phyloP scores from a whole-genome alignment of 2,329 filamentous ascomycete genomes.

The Colletotrichum plurivorum region DNA sequence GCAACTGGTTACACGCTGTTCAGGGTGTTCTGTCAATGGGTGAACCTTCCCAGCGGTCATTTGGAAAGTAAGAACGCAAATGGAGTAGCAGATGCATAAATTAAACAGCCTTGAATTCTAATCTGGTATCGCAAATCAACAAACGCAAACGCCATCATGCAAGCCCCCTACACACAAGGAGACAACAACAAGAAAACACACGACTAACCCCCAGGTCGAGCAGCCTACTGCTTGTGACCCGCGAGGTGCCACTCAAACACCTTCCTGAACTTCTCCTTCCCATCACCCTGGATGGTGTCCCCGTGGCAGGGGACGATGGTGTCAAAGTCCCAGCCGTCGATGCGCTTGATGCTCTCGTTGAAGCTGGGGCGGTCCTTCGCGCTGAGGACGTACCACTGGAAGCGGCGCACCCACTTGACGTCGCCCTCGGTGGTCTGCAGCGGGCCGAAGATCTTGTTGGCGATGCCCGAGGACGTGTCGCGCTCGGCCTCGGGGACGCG shows the following conservation, averaged over 20 bases:
- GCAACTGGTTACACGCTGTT: no score
- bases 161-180: not conserved
- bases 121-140: slow-evolving; percentile 28
- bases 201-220: no score
- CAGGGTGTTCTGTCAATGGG: no score
- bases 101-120: slow-evolving; percentile 11
- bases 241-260: slow-evolving; percentile 87
- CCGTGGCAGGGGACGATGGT: slow-evolving; percentile 93
- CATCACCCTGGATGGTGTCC: slow-evolving; percentile 82
- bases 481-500: slow-evolving; percentile 64
- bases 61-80: not conserved
- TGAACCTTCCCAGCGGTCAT: no score
- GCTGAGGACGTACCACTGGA: slow-evolving; percentile 83
- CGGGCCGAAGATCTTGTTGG: slow-evolving; percentile 52
- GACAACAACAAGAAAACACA: not conserved
- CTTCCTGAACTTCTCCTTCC: slow-evolving; percentile 82
- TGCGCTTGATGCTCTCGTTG: slow-evolving; percentile 76
- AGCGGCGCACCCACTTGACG: slow-evolving; percentile 82
- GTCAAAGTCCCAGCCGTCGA: slow-evolving; percentile 87
- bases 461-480: slow-evolving; percentile 42
- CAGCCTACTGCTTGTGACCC: slow-evolving; percentile 43
- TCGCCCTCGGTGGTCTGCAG: slow-evolving; percentile 74
- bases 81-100: not conserved
- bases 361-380: slow-evolving; percentile 75
- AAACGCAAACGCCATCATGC: slow-evolving; percentile 24